Evolutionary conservation across 768 basidiomycete genomes (phyloP), one percentile per base, ranked within the genome.

Genomic region (Megacollybia marginata): DNA sequence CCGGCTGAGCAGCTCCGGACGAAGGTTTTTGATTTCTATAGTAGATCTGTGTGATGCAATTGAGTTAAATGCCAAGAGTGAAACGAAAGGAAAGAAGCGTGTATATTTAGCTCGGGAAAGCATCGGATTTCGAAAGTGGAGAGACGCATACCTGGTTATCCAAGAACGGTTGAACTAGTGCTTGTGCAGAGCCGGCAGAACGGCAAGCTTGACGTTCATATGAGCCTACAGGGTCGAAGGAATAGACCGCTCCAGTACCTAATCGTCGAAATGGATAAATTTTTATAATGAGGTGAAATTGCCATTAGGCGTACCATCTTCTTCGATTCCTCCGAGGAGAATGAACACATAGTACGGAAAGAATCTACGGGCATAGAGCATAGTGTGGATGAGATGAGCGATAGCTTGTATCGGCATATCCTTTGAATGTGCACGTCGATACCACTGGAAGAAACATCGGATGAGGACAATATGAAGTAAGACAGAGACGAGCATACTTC

Each of bases 271-370:
- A 6, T 28, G 18, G 63, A 5, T 28, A 11, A n/a, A 9, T 16
- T 44, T 5, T 5, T 31, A 44, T 16, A 10, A 13, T 4, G 3
- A 18, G 15, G 16, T 31, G 13, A 23, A 35, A 8, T 23, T 9
- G 13, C 33, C 32, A 9, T 34, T 20, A 33, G 48, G 76, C 87
- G 57, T 61, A 93, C 93, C 93, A 63, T 96, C 93, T 62, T 93
- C 93, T 65, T 97, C 93, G 54, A 96, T 91, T 42, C 93, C 93
- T 47, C 92, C 91, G 33, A 97, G 82, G 62, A 97, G 92, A 67
- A 94, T 94, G 75, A 91, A 94, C 33, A 95, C 88, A 67, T 95
- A 99, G 76, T 88, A 98, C 1, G 96, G 96, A 82, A 99, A 99
- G 75, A 96, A 95, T 47, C 95, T 85, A 55, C 88, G 86, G 35